A percentile compares a stretch with the other conserved stretches of the same genome.
phyloP scores from a whole-genome alignment of 306 rosid genomes.

The Sindora glabra region DNA sequence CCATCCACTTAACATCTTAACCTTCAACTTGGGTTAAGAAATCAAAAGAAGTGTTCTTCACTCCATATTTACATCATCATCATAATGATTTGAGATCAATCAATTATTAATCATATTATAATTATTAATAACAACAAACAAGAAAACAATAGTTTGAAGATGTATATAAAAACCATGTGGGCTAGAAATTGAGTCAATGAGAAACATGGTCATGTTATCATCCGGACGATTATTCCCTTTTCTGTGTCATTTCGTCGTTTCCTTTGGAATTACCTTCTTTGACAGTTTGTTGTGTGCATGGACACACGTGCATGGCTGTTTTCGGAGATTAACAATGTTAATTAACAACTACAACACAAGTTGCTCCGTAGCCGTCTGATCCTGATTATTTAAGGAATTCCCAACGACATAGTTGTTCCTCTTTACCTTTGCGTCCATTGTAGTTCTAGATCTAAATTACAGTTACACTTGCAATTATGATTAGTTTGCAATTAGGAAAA shows the following conservation, averaged over 20 bases:
- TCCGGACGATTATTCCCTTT: constrained; percentile 62
- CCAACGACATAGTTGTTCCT: background rate
- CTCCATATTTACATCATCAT: constrained; percentile 8
- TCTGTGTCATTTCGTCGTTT: constrained; percentile 47
- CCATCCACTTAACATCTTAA: constrained; percentile 8
- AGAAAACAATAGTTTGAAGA: constrained; percentile 6
- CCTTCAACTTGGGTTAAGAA: background rate
- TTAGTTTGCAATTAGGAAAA: too few relatives aligned
- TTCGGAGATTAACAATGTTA: constrained; percentile 5
- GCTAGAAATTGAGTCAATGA: constrained; percentile 9
- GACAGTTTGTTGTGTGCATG: constrained; percentile 38
- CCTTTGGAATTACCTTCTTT: constrained; percentile 39
- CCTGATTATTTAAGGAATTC: background rate
- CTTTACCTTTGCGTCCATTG: background rate
- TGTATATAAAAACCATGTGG: constrained; percentile 6
- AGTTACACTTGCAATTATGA: too few relatives aligned
- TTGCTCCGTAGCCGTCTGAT: background rate
- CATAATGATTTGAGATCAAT: background rate
- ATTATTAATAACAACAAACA: background rate
- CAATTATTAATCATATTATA: background rate
- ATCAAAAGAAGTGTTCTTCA: constrained; percentile 2
- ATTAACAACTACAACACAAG: constrained; percentile 11
- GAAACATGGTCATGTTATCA: constrained; percentile 22
- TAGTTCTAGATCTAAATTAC: too few relatives aligned
- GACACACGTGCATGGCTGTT: constrained; percentile 40